These are phyloP conservation scores for Tolypocladium tundrense DNA, from an alignment of 2,329 filamentous ascomycete genomes.

Conservation along the genomic window DNA sequence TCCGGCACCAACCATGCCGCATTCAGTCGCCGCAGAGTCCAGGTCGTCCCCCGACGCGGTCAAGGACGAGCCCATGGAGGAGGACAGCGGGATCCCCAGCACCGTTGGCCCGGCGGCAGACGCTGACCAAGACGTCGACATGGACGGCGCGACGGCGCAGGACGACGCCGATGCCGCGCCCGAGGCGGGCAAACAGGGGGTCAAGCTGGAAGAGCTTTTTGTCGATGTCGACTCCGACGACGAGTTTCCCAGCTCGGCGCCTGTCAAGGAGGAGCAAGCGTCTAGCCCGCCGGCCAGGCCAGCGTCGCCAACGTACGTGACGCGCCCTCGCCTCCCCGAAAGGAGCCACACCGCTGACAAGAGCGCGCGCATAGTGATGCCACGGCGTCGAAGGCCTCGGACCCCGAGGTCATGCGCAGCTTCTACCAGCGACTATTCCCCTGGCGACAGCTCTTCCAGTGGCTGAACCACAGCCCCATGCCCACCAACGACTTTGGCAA, in stretches of 20 bases:
- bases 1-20: conserved; percentile 26
- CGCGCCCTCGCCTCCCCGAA: neutral
- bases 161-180: conserved; percentile 8
- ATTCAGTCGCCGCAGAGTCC: conserved; percentile 27
- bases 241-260: conserved; percentile 45
- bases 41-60: conserved; percentile 16
- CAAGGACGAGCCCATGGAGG: conserved; percentile 25
- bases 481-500: conserved; percentile 84
- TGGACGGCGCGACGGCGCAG: conserved; percentile 26
- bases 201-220: conserved; percentile 50
- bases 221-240: conserved; percentile 49
- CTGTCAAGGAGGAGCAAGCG: conserved; percentile 21
- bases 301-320: conserved; percentile 32
- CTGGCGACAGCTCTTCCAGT: conserved; percentile 90
- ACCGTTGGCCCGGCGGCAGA: conserved; percentile 17
- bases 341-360: neutral
- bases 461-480: conserved; percentile 87
- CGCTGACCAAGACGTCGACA: conserved; percentile 20
- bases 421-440: conserved; percentile 96
- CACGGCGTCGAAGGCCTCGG: conserved; percentile 41
- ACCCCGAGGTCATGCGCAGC: conserved; percentile 77
- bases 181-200: conserved; percentile 27
- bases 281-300: conserved; percentile 32
- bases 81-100: conserved; percentile 15
- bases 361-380: conserved; percentile 16